Conservation (phyloP, 805 yeast genomes). For the Yarrowia osloensis region DNA sequence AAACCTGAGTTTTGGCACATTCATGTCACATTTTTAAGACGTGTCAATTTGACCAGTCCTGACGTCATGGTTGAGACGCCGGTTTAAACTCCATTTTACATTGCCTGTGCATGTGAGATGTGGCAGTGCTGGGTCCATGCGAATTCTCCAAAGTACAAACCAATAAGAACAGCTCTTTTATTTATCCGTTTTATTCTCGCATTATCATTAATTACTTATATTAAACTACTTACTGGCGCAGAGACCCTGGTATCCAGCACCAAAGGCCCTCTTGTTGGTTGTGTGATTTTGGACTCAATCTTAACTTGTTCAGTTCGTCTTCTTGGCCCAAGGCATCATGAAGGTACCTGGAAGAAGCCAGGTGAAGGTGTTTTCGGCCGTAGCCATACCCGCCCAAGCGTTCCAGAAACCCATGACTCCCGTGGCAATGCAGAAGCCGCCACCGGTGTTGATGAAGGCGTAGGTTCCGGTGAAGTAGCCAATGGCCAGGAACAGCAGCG, state of each 20-base stretch:
- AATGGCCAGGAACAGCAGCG: slow-evolving; percentile 49
- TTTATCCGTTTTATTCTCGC: too few species aligned
- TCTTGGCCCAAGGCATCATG: slow-evolving; percentile 31
- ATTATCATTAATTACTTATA: background rate
- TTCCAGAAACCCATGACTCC: slow-evolving; percentile 60
- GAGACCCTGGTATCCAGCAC: slow-evolving; percentile 5
- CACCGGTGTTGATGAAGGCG: slow-evolving; percentile 55
- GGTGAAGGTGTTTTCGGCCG: slow-evolving; percentile 48
- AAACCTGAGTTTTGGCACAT: too few species aligned
- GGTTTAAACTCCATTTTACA: background rate
- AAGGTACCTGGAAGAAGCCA: slow-evolving; percentile 20
- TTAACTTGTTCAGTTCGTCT: background rate
- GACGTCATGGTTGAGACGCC: background rate
- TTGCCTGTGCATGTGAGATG: background rate
- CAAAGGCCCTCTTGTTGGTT: background rate
- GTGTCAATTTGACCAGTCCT: background rate
- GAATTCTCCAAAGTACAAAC: too few species aligned
- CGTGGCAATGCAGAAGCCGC: slow-evolving; percentile 57
- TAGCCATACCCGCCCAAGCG: slow-evolving; percentile 62
- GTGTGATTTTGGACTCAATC: background rate
- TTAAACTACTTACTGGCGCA: background rate
- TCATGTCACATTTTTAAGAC: background rate
- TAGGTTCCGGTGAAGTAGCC: slow-evolving; percentile 51
- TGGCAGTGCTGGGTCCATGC: background rate
- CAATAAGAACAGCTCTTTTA: too few species aligned